Evolutionary conservation across 257 asterid species (phyloP), one percentile per base, ranked within the genome.

Genomic region (Perilla frutescens): DNA sequence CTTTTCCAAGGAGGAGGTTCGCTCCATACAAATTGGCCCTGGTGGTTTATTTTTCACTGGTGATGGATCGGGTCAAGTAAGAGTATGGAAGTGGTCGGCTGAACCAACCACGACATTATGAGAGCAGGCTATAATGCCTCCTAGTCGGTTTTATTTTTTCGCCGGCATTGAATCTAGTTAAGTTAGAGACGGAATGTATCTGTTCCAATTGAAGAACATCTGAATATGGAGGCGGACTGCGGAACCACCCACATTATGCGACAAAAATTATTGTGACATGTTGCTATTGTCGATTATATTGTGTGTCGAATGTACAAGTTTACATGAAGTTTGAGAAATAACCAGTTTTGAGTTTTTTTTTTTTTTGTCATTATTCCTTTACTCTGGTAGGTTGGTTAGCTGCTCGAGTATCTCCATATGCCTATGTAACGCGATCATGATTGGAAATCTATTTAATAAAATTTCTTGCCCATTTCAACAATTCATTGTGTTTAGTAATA

Each of bases 41-140:
- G 85, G 89, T 29, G 91, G 98, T 66, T 82, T 92, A 81, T 95
- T 95, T 78, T 95, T 95, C 79, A 89, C 98, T 0, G 98, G 99
- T 2, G 98, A 95, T 20, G 99, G 96, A 59, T 83, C 93, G 4
- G 99, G 99, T 58, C 88, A 80, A 77, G 90, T 95, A 53, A 80
- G 85, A 79, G 99, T 95, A 20, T 95, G 99, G 99, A 84, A 83
- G 62, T 95, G 99, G 97, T 77, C 80, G 13, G 62, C 86, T 1
- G 90, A 90, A 68, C 81, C 92, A 59, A 76, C 77, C 51, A 13
- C 86, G 14, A 62, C 86, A 1, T 34, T 37, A 47, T 82, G 80
- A 84, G 72, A 48, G 41, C 66, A 44, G 66, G 66, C n/a, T 34
- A 3, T 1, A 1, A 1, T 1, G 9, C 8, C 4, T 13, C 65